Evolutionary conservation across 331 rosid genomes (phyloP), one percentile per base, ranked within the genome.

Genomic region (Ulmus americana): DNA sequence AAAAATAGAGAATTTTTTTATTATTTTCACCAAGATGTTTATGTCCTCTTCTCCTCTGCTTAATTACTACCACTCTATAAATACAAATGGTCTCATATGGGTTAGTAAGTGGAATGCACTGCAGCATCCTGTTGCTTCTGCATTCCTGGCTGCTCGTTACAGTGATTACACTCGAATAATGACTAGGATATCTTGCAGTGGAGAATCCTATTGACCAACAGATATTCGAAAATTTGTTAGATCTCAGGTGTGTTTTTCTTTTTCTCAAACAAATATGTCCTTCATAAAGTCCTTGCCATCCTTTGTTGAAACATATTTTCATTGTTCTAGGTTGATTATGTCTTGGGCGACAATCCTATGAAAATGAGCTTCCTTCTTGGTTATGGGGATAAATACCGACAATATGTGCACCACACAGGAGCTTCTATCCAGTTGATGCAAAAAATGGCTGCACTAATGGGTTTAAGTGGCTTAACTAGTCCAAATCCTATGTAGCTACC

Each of bases 321-420:
- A 45, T n/a, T 61, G 39, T 63, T 75, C 1, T 80, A 94, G 97
- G 97, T 86, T 62, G 86, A 94, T 73, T 94, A 94, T 61, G 91
- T 90, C 45, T 67, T 94, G 86, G 99, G 99, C 35, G 63, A 82
- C 68, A 94, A 94, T 81, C 95, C 99, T 10, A 39, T 84, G 91
- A 38, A 73, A 41, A 80, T 77, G 91, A 94, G 96, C 85, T 94
- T 55, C 75, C 90, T 94, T 5, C 90, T 94, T 52, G 99, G 97
- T 38, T 94, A 90, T 60, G 99, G 97, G 28, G 76, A 84, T 47
- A 81, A 81, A 35, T 94, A 45, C 79, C 97, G 97, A 11, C 45
- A 87, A 69, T 85, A 63, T 15, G 99, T 94, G 66, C 97, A 94
- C 85, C 99, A 94, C 46, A 89, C 97, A 70, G 99, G 99, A 39